These are phyloP conservation scores for Aspergillus sclerotiicarbonarius DNA, from an alignment of 495 filamentous ascomycete genomes.

Conservation along the genomic window DNA sequence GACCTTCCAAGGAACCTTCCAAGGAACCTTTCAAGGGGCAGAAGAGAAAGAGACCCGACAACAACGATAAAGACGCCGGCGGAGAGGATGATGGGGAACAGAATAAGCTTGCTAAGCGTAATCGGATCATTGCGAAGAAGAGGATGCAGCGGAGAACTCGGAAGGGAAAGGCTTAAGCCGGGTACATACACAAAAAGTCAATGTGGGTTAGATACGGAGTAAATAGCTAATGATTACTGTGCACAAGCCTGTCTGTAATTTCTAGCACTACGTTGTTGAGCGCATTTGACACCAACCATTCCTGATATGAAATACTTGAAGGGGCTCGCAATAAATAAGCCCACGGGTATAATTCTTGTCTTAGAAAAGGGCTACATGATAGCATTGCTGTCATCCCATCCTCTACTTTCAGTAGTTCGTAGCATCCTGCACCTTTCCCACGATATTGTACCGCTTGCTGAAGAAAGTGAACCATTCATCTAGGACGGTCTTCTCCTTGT, in stretches of 20 bases:
- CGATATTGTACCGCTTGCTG: constrained; percentile 90
- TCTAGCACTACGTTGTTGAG: neutral
- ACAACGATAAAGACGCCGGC: constrained; percentile 24
- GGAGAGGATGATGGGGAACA: constrained; percentile 39
- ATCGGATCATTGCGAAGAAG: constrained; percentile 68
- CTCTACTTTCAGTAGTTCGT: constrained; percentile 28
- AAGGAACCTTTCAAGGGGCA: constrained; percentile 23
- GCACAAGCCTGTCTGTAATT: constrained; percentile 7
- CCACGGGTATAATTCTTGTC: constrained; percentile 12
- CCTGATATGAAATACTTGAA: neutral
- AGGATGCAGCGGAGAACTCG: constrained; percentile 55
- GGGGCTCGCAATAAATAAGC: neutral
- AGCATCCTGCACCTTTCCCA: constrained; percentile 67
- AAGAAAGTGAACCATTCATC: constrained; percentile 96
- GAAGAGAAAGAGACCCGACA: constrained; percentile 44
- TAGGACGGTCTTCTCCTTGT: constrained; percentile 83
- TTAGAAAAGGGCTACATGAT: neutral
- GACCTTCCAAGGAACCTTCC: constrained; percentile 1
- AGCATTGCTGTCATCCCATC: neutral
- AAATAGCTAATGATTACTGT: constrained; percentile 15
- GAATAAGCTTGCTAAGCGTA: constrained; percentile 58
- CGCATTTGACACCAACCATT: neutral
- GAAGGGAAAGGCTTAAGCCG: constrained; percentile 38
- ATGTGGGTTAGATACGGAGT: constrained; percentile 5
- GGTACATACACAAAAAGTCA: constrained; percentile 8